A percentile compares a stretch with the other conserved stretches of the same genome.
phyloP scores from a whole-genome alignment of 1,284 basidiomycete genomes.

The Pisolithus thermaeus region DNA sequence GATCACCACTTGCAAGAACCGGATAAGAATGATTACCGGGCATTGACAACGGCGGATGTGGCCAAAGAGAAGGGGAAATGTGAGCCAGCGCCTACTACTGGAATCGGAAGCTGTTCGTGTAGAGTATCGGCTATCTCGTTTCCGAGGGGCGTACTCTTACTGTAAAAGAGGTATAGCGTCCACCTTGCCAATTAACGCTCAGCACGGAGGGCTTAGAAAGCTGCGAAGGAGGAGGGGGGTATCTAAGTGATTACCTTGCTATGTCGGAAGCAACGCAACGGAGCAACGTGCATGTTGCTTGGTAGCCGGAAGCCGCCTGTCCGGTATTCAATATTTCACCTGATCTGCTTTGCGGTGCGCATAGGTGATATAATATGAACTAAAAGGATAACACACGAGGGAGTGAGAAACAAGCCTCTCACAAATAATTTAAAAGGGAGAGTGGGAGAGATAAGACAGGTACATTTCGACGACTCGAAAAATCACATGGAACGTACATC shows the following conservation, averaged over 20 bases:
- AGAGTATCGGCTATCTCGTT: neutral
- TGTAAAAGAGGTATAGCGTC: neutral
- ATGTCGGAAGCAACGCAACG: neutral
- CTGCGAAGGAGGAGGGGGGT: neutral
- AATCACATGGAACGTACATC: neutral
- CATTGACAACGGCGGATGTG: neutral
- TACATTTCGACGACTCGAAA: neutral
- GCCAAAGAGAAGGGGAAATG: neutral
- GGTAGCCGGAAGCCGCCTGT: neutral
- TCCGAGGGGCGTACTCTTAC: neutral
- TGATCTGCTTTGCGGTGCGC: neutral
- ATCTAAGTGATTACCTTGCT: neutral
- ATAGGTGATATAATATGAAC: neutral
- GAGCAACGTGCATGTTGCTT: neutral
- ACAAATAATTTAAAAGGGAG: neutral
- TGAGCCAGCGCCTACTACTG: neutral
- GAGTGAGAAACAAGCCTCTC: neutral
- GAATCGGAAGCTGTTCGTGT: too few species aligned
- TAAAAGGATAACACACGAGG: neutral
- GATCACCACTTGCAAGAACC: too few species aligned
- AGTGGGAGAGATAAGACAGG: neutral
- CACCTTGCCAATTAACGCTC: neutral
- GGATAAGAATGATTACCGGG: neutral
- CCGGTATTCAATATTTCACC: neutral
- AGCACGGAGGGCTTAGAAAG: neutral